Evolutionary conservation across 148 eudicot species (phyloP), one percentile per base, ranked within the genome.

Genomic region (Rhododendron henanense): DNA sequence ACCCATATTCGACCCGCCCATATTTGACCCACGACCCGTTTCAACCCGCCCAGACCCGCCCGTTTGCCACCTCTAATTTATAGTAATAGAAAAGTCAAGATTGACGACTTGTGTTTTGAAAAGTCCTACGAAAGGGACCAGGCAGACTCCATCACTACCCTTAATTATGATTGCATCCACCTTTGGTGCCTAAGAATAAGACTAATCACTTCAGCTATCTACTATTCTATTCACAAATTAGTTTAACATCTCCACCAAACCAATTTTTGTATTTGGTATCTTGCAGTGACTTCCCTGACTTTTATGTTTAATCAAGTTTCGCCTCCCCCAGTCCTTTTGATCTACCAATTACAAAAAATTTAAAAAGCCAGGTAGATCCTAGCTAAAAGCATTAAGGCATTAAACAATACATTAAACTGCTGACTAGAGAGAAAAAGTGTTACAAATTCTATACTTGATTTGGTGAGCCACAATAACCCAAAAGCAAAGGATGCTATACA

Each of bases 181-280:
- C 33, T 28, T 31, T 18, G 21, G 51, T n/a, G 25, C 76, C 35
- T 44, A 19, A 79, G 86, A 74, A 83, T 84, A 86, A 39, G 87
- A 59, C 85, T 79, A 14, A 15, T 53, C 85, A 84, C 87, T 74
- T 23, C 48, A 81, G 84, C 87, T 25, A 84, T 81, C 55, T 57
- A 84, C 28, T 86, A 44, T 23, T 83, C 47, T 63, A 83, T 6
- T 65, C 50, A 21, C 23, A 65, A 23, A 23, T 47, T n/a, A 63
- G 47, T 35, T n/a, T 33, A 28, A 61, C 28, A 47, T 6, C 21
- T 48, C 37, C 63, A 48, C 19, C 21, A 28, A 18, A 28, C 63
- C 4, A 79, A 50, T 14, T 31, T 51, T 19, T 16, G 13, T 37
- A 57, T 81, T 3, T 81, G 39, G 21, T 31, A 25, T 65, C 14